Percentiles rank a stretch among this genome's conserved stretches.
Evolutionary conservation across 768 basidiomycete genomes (phyloP).

Genomic region (Tylopilus plumbeoviolaceoides): DNA sequence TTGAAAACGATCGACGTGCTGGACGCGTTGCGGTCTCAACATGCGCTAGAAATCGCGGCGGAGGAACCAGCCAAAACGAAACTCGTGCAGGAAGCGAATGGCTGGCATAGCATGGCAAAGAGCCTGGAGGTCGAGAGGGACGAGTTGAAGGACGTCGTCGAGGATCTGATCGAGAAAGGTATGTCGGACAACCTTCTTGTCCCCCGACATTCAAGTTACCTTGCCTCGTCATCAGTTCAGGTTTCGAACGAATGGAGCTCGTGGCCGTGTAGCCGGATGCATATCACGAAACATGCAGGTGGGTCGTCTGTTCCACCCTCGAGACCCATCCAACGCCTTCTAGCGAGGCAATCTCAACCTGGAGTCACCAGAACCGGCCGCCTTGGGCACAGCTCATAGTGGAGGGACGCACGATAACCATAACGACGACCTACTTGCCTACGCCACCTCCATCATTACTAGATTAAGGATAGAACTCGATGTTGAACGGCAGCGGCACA

Average conservation of each 20-base stretch:
- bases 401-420: background rate
- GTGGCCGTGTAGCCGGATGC: conserved; percentile 46
- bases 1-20: conserved; percentile 47
- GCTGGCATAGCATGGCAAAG: conserved; percentile 31
- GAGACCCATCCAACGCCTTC: conserved; percentile 12
- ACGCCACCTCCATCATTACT: conserved; percentile 43
- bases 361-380: conserved; percentile 19
- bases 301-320: conserved; percentile 17
- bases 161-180: conserved; percentile 59
- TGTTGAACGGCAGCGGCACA: conserved; percentile 41
- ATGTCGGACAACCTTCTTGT: conserved; percentile 14
- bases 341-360: conserved; percentile 20
- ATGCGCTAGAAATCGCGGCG: conserved; percentile 38
- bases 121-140: conserved; percentile 45
- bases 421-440: conserved; percentile 33
- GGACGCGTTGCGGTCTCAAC: conserved; percentile 39
- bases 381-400: background rate
- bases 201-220: background rate
- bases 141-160: conserved; percentile 49
- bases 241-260: conserved; percentile 39
- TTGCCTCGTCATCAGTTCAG: conserved; percentile 35
- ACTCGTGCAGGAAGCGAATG: conserved; percentile 37
- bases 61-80: conserved; percentile 31
- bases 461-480: conserved; percentile 42
- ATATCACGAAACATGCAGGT: conserved; percentile 42